These are phyloP conservation scores for Orbilia brochopaga DNA, from an alignment of 2,329 filamentous ascomycete species.

Conservation along the genomic window DNA sequence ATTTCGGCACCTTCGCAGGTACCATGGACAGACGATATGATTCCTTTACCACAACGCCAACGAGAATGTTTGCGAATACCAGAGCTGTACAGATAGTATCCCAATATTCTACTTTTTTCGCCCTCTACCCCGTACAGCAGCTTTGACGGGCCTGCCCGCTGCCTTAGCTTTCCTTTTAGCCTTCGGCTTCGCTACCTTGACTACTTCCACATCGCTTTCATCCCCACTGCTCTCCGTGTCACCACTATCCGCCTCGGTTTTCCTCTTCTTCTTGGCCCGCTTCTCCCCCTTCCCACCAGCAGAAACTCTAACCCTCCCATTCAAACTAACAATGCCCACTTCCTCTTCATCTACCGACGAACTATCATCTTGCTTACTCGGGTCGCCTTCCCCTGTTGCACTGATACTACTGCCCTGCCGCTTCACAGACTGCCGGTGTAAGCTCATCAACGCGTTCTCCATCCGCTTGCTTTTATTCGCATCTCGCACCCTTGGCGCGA, in stretches of 20 bases:
- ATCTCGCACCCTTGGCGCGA: conserved; percentile 71
- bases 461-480: conserved; percentile 74
- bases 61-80: no score
- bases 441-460: conserved; percentile 73
- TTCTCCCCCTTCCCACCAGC: conserved; percentile 12
- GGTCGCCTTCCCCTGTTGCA: conserved; percentile 52
- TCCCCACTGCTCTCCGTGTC: conserved; percentile 36
- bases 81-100: background rate
- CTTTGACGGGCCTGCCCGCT: conserved; percentile 22
- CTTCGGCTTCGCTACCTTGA: conserved; percentile 16
- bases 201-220: conserved; percentile 51
- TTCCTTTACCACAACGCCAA: no score
- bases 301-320: conserved; percentile 33
- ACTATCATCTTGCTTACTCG: conserved; percentile 44
- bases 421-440: conserved; percentile 60
- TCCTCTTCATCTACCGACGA: conserved; percentile 41
- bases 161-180: conserved; percentile 21
- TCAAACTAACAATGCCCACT: conserved; percentile 41
- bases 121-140: conserved; percentile 24
- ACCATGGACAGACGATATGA: no score
- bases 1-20: no score
- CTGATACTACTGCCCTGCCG: conserved; percentile 54
- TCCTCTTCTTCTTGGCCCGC: conserved; percentile 42
- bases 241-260: background rate
- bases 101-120: conserved; percentile 19